Base-by-base conservation (phyloP, 805 yeast genomes). In the Kazachstania martiniae region DNA sequence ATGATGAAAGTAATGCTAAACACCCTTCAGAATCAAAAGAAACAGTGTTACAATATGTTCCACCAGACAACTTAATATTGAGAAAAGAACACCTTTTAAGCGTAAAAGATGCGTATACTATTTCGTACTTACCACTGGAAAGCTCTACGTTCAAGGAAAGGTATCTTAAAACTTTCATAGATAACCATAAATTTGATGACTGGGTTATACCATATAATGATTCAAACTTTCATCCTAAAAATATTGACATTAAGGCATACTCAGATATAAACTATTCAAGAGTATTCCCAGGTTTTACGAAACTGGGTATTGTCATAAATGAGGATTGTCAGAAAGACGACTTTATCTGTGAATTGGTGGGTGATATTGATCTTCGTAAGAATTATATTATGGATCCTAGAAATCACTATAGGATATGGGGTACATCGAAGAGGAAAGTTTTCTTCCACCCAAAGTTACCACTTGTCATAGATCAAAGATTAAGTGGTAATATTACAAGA, bases 331-430 rank as follows among this genome's bases (percentile, higher is more conserved):
- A 67, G 0, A 56, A 62, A 27, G 71, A 68, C 14, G 65, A 72
- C 1, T 61, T 71, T 3, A 55, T 85, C 4, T 61, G 68, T 18
- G 87, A 83, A 48, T 65, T 74, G 34, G 52, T 75, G 6, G 97
- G 97, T 3, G 87, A 82, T 42, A 52, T 87, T 2, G 77, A 75
- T 39, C 62, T 71, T 32, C 75, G 73, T 40, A 64, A 66, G 14
- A 71, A 68, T 41, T 87, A 87, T 53, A 64, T 70, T 15, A 49
- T 54, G 3, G 83, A 84, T 44, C 64, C 74, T 15, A 63, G 74
- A 36, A 89, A 87, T 54, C 95, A 84, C 47, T 89, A 85, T 55
- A 57, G 74, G 41, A 51, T 70, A 14, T 76, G 76, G 78, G 95
- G 79, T 5, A 77, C 78, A 34, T 76, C 74, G 21, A 65, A 66